phyloP scores from a whole-genome alignment of 345 rosid genomes.

The Combretum micranthum region DNA sequence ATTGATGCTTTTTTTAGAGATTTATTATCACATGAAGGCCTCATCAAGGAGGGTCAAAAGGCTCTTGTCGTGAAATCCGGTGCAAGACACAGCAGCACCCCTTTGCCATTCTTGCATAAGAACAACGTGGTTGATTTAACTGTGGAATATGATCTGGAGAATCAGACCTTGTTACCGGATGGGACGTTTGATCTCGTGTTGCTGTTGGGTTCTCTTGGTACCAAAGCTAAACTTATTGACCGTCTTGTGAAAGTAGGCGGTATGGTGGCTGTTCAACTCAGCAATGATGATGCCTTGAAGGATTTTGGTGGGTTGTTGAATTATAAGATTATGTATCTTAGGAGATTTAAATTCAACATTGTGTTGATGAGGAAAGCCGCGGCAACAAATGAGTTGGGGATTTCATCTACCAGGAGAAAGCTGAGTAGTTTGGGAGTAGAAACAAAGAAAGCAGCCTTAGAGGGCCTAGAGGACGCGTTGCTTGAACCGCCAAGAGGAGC shows the following conservation, averaged over 20 bases:
- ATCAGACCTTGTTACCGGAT: conserved; percentile 16
- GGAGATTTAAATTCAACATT: conserved; percentile 22
- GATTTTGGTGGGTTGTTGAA: conserved; percentile 21
- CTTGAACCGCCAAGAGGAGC: conserved; percentile 33
- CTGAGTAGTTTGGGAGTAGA: conserved; percentile 19
- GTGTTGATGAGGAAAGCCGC: conserved; percentile 33
- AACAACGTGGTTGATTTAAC: conserved; percentile 25
- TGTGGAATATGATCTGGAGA: conserved; percentile 19
- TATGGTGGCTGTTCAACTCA: conserved; percentile 25
- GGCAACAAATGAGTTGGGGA: background rate
- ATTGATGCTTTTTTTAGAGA: conserved; percentile 33
- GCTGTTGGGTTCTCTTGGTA: conserved; percentile 18
- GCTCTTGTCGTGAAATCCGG: conserved; percentile 29
- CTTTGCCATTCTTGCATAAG: conserved; percentile 15
- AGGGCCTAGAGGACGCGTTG: conserved; percentile 29
- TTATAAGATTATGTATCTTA: conserved; percentile 30
- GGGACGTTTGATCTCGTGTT: conserved; percentile 34
- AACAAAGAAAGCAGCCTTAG: conserved; percentile 25
- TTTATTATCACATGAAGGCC: conserved; percentile 31
- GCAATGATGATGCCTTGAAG: conserved; percentile 13
- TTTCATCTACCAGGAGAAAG: conserved; percentile 12
- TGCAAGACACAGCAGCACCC: conserved; percentile 14
- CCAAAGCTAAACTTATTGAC: conserved; percentile 21
- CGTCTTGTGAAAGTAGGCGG: conserved; percentile 37
- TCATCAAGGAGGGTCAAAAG: conserved; percentile 36